A percentile compares a stretch with the other conserved stretches of the same genome.
Evolutionary conservation across 2,329 filamentous ascomycete genomes (phyloP).

Genomic region (Chaetomium olivaceum): DNA sequence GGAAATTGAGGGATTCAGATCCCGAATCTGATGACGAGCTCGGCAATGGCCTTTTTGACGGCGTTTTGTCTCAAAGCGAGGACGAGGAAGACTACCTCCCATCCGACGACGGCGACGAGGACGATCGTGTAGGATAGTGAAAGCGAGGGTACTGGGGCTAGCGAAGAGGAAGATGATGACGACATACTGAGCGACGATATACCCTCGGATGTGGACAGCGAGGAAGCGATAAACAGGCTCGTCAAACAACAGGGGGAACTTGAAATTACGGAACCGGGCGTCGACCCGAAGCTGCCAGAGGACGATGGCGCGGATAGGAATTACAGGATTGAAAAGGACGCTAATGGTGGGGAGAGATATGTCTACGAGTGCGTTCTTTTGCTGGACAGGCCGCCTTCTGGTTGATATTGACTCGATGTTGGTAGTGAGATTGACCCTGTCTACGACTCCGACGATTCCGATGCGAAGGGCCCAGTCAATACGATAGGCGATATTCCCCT

Average conservation of each 20-base stretch:
- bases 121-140: slow-evolving; percentile 45
- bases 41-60: slow-evolving; percentile 54
- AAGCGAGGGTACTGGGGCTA: slow-evolving; percentile 25
- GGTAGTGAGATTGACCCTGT: slow-evolving; percentile 78
- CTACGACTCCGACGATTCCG: slow-evolving; percentile 94
- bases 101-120: slow-evolving; percentile 46
- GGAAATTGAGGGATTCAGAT: slow-evolving; percentile 62
- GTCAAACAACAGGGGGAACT: slow-evolving; percentile 35
- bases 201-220: slow-evolving; percentile 43
- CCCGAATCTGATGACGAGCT: slow-evolving; percentile 63
- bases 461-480: slow-evolving; percentile 75
- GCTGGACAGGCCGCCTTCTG: background rate
- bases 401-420: slow-evolving; percentile 17
- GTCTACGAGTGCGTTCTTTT: slow-evolving; percentile 64
- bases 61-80: slow-evolving; percentile 58
- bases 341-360: slow-evolving; percentile 87
- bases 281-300: slow-evolving; percentile 39
- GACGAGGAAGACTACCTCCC: slow-evolving; percentile 58
- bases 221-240: slow-evolving; percentile 41
- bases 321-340: slow-evolving; percentile 69
- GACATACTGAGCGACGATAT: slow-evolving; percentile 46
- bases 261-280: slow-evolving; percentile 36
- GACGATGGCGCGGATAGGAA: slow-evolving; percentile 44
- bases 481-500: slow-evolving; percentile 95
- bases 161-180: slow-evolving; percentile 46